phyloP scores from a whole-genome alignment of 2,329 filamentous ascomycete species.

The Periconia digitata region DNA sequence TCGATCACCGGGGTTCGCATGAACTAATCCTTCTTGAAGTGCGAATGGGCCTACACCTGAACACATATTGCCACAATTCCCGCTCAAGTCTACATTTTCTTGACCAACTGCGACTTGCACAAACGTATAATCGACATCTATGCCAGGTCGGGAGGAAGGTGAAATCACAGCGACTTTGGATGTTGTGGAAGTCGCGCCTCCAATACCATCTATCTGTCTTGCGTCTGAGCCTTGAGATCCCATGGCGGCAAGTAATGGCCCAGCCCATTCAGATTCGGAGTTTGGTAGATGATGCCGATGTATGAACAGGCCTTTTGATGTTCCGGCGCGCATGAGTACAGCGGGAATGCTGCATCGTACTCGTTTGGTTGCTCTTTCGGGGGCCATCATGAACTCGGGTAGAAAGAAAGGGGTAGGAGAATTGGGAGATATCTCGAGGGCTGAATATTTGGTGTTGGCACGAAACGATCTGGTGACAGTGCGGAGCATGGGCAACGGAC shows the following conservation, averaged over 20 bases:
- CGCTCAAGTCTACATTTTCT: slow-evolving; percentile 63
- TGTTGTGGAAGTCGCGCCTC: slow-evolving; percentile 67
- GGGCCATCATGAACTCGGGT: slow-evolving; percentile 11
- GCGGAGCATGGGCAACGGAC: slow-evolving; percentile 7
- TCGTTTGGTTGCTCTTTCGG: slow-evolving; percentile 14
- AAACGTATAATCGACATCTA: slow-evolving; percentile 70
- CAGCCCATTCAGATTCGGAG: slow-evolving; percentile 49
- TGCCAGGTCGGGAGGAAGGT: slow-evolving; percentile 45
- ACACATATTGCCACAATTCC: slow-evolving; percentile 76
- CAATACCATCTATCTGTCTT: slow-evolving; percentile 71
- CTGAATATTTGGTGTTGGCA: neutral
- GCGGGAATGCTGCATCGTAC: slow-evolving; percentile 30
- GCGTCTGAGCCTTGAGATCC: slow-evolving; percentile 67
- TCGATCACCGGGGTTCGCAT: slow-evolving; percentile 22
- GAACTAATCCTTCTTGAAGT: slow-evolving; percentile 56
- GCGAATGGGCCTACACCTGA: slow-evolving; percentile 67
- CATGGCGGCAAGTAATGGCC: slow-evolving; percentile 60
- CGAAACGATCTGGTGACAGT: slow-evolving; percentile 1
- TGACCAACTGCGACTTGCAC: slow-evolving; percentile 67
- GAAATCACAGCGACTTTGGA: slow-evolving; percentile 70
- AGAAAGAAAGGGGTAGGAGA: slow-evolving; percentile 7
- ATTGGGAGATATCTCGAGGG: slow-evolving; percentile 5
- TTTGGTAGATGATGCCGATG: slow-evolving; percentile 54
- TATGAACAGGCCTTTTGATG: slow-evolving; percentile 45
- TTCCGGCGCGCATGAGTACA: slow-evolving; percentile 44